Evolutionary conservation across 805 yeast species (phyloP).

Genomic region (Teunomyces tritomae): DNA sequence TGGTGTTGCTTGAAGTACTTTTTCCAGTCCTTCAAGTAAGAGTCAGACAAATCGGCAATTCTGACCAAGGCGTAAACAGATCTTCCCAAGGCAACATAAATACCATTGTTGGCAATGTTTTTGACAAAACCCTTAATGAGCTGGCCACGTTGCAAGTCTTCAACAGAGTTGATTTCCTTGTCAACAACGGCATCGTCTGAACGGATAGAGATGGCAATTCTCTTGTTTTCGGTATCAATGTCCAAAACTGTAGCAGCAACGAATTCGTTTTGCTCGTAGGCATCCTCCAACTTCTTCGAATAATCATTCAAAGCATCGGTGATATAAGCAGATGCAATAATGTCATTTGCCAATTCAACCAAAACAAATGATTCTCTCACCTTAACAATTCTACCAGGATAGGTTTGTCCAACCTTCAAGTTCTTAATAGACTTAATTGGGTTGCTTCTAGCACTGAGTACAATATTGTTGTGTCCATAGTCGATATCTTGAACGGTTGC

Average conservation of each 20-base stretch:
- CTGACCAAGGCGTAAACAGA: constrained; percentile 74
- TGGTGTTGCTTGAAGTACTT: constrained; percentile 68
- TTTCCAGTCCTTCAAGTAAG: constrained; percentile 85
- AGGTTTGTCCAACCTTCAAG: constrained; percentile 49
- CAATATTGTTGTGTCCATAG: constrained; percentile 47
- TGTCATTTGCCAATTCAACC: constrained; percentile 64
- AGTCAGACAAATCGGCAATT: constrained; percentile 77
- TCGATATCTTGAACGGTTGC: constrained; percentile 57
- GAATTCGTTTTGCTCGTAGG: constrained; percentile 50
- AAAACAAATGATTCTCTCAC: constrained; percentile 59
- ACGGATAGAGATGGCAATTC: constrained; percentile 64
- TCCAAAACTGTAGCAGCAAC: constrained; percentile 56
- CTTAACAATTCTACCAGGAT: constrained; percentile 63
- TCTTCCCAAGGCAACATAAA: constrained; percentile 75
- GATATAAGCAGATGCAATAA: constrained; percentile 63
- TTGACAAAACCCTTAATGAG: constrained; percentile 80
- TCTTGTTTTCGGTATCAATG: constrained; percentile 47
- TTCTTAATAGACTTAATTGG: constrained; percentile 44
- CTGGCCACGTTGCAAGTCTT: constrained; percentile 65
- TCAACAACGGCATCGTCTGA: constrained; percentile 48
- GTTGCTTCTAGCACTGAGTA: constrained; percentile 49
- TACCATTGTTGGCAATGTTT: constrained; percentile 69
- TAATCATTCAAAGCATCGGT: constrained; percentile 79
- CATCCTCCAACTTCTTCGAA: constrained; percentile 48
- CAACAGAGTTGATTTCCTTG: constrained; percentile 43